Conservation (phyloP, 495 filamentous ascomycete species). For the Letharia lupina region DNA sequence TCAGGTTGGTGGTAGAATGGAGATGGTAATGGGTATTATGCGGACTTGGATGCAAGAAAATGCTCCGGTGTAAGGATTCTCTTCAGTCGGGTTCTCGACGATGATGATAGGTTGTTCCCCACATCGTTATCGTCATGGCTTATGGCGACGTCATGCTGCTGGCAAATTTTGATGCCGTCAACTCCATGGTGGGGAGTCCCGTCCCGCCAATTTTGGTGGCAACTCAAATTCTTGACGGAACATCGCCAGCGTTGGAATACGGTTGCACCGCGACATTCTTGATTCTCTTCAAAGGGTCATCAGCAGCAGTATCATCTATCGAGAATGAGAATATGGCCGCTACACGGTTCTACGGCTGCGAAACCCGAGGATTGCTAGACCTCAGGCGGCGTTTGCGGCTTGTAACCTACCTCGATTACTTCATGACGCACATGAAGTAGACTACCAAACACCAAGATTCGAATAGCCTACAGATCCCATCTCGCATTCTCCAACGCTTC, state of each 20-base stretch:
- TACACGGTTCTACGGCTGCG: background rate
- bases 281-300: background rate
- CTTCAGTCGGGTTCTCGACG: background rate
- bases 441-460: background rate
- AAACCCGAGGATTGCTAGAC: background rate
- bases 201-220: background rate
- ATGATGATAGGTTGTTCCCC: background rate
- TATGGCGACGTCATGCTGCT: conserved; percentile 2
- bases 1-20: background rate
- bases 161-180: background rate
- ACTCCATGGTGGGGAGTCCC: background rate
- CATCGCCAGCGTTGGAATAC: background rate
- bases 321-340: background rate
- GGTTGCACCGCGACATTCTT: background rate
- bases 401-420: background rate
- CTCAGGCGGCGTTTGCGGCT: background rate
- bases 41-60: background rate
- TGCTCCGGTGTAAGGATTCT: no score
- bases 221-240: no score
- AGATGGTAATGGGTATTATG: background rate
- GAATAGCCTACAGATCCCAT: background rate
- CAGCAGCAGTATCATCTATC: background rate
- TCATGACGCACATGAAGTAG: conserved; percentile 6
- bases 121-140: background rate
- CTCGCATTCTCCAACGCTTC: background rate